Conservation (phyloP, 2,329 filamentous ascomycete genomes). For the Trichoderma sp. region DNA sequence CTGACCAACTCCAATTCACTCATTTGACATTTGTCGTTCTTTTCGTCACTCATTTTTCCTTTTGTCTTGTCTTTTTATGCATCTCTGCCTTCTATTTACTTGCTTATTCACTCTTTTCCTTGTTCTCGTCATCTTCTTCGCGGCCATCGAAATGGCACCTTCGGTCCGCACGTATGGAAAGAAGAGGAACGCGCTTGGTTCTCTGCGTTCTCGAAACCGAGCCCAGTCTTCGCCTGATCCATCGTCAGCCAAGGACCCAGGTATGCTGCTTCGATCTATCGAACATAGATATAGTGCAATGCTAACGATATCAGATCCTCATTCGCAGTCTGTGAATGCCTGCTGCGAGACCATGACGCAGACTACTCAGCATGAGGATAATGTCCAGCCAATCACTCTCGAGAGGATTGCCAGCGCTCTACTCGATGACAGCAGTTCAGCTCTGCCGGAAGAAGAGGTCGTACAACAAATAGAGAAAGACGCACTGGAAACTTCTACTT, state of each 20-base stretch:
- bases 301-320: conserved; percentile 21
- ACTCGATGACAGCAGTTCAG: conserved; percentile 32
- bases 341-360: conserved; percentile 26
- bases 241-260: conserved; percentile 26
- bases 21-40: conserved; percentile 22
- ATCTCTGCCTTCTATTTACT: neutral
- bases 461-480: neutral
- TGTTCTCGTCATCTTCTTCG: conserved; percentile 11
- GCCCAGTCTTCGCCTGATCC: conserved; percentile 29
- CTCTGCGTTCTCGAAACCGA: conserved; percentile 34
- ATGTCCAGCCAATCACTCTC: conserved; percentile 25
- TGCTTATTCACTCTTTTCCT: conserved; percentile 15
- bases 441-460: conserved; percentile 16
- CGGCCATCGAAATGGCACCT: conserved; percentile 32
- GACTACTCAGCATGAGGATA: conserved; percentile 18
- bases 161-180: conserved; percentile 35
- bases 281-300: neutral
- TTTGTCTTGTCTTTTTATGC: conserved; percentile 20
- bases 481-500: neutral
- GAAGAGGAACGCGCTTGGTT: conserved; percentile 35
- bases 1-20: conserved; percentile 15
- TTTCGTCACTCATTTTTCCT: conserved; percentile 15
- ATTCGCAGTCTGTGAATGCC: conserved; percentile 4
- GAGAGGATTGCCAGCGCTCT: conserved; percentile 38
- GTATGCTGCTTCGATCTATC: conserved; percentile 23